phyloP scores from a whole-genome alignment of 805 yeast genomes.

The Candida peoriensis region DNA sequence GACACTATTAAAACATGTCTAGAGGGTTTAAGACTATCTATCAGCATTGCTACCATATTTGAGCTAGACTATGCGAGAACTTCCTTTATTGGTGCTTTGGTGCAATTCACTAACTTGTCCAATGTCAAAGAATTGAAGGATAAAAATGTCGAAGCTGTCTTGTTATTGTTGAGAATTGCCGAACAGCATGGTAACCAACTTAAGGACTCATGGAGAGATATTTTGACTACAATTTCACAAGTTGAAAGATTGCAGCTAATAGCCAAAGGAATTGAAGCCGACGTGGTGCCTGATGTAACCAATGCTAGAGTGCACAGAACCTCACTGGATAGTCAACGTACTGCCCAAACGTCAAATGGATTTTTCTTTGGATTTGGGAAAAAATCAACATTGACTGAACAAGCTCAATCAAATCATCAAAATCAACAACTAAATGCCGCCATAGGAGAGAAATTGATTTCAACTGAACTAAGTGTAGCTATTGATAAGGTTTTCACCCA shows the following conservation, averaged over 20 bases:
- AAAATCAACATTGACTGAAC: constrained; percentile 54
- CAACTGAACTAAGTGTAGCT: constrained; percentile 69
- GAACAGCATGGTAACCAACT: constrained; percentile 73
- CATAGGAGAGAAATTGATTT: constrained; percentile 51
- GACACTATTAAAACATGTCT: constrained; percentile 65
- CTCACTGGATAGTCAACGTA: constrained; percentile 49
- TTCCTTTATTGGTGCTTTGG: constrained; percentile 84
- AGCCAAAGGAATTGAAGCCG: constrained; percentile 82
- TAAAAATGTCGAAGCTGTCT: constrained; percentile 79
- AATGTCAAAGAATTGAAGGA: constrained; percentile 71
- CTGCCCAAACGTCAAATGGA: constrained; percentile 29
- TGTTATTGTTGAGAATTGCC: constrained; percentile 70
- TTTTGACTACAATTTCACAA: constrained; percentile 80
- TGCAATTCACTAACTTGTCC: constrained; percentile 78
- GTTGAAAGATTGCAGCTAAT: constrained; percentile 85
- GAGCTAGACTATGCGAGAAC: constrained; percentile 80
- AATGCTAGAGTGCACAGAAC: constrained; percentile 52
- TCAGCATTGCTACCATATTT: constrained; percentile 78
- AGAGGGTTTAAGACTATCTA: constrained; percentile 81
- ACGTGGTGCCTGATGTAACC: constrained; percentile 78
- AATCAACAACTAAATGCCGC: constrained; percentile 61
- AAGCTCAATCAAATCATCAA: constrained; percentile 64
- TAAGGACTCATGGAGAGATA: constrained; percentile 76
- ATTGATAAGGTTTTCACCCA: constrained; percentile 86
- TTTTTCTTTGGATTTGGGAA: constrained; percentile 56